These are phyloP conservation scores for Chalaropsis ovoidea DNA, from an alignment of 2,329 filamentous ascomycete species.

Conservation along the genomic window DNA sequence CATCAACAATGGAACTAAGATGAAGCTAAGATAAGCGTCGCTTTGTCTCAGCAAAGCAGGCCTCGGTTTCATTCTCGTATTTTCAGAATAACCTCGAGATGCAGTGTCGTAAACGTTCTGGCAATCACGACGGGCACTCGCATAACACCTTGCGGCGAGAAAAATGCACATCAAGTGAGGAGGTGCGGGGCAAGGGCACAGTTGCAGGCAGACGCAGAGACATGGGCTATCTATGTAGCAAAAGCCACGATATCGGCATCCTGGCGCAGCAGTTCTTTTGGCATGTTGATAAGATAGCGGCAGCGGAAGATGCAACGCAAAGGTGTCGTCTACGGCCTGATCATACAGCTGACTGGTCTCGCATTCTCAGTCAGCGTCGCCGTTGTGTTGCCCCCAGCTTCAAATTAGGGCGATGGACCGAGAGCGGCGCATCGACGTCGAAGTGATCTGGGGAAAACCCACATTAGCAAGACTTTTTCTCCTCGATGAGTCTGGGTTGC, in stretches of 20 bases:
- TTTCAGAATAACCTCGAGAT: neutral
- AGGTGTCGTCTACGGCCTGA: neutral
- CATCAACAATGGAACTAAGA: neutral
- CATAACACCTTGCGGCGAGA: neutral
- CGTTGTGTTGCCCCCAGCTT: neutral
- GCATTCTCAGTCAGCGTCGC: neutral
- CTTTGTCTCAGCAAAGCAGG: neutral
- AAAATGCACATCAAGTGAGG: neutral
- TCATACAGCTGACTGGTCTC: neutral
- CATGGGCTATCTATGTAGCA: neutral
- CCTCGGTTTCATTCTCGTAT: neutral
- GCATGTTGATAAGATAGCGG: neutral
- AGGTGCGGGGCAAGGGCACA: neutral
- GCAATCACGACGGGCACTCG: neutral
- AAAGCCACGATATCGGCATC: neutral
- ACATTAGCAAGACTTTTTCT: constrained; percentile 8
- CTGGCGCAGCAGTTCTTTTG: neutral
- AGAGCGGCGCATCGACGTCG: neutral
- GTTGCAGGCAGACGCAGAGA: neutral
- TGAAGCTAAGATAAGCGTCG: neutral
- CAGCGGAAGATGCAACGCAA: neutral
- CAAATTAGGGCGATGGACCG: neutral
- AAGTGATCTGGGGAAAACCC: constrained; percentile 11
- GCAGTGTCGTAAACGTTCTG: neutral
- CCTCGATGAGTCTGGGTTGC: neutral